These are phyloP conservation scores for Penicillium sumatraense DNA, from an alignment of 2,329 filamentous ascomycete species.

Conservation along the genomic window DNA sequence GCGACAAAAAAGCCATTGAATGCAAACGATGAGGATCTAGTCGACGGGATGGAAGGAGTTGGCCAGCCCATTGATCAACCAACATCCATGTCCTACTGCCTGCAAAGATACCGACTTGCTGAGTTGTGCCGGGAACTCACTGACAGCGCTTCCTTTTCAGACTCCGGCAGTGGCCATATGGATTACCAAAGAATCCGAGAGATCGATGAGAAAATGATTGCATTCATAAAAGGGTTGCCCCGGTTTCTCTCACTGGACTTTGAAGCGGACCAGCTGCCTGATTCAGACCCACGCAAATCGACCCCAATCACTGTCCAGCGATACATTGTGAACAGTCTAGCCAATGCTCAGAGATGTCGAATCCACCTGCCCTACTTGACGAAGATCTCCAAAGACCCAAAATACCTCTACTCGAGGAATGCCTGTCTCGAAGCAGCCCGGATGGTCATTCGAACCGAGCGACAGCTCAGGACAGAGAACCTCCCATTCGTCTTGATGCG, in stretches of 20 bases:
- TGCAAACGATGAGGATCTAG: slow-evolving; percentile 40
- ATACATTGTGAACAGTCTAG: slow-evolving; percentile 40
- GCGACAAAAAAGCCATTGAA: slow-evolving; percentile 42
- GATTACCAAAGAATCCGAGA: slow-evolving; percentile 38
- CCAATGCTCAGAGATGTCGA: slow-evolving; percentile 42
- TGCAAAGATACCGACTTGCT: slow-evolving; percentile 40
- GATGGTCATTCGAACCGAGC: slow-evolving; percentile 33
- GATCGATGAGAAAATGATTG: slow-evolving; percentile 39
- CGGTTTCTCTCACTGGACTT: slow-evolving; percentile 37
- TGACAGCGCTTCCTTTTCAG: slow-evolving; percentile 36
- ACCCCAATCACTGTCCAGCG: slow-evolving; percentile 35
- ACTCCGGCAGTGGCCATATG: slow-evolving; percentile 9
- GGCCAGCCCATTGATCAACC: slow-evolving; percentile 31
- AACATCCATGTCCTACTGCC: slow-evolving; percentile 46
- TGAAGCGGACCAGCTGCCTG: slow-evolving; percentile 3
- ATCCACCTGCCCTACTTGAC: slow-evolving; percentile 45
- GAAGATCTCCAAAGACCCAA: slow-evolving; percentile 31
- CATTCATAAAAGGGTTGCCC: slow-evolving; percentile 35
- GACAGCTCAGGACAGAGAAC: slow-evolving; percentile 22
- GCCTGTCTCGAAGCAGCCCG: slow-evolving; percentile 41
- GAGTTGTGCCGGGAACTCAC: slow-evolving; percentile 43
- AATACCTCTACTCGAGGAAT: slow-evolving; percentile 39
- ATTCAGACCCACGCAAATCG: slow-evolving; percentile 11
- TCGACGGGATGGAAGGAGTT: slow-evolving; percentile 28
- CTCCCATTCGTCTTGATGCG: slow-evolving; percentile 27